These are phyloP conservation scores for Boletus subcaerulescens DNA, from an alignment of 768 basidiomycete genomes.

Conservation along the genomic window DNA sequence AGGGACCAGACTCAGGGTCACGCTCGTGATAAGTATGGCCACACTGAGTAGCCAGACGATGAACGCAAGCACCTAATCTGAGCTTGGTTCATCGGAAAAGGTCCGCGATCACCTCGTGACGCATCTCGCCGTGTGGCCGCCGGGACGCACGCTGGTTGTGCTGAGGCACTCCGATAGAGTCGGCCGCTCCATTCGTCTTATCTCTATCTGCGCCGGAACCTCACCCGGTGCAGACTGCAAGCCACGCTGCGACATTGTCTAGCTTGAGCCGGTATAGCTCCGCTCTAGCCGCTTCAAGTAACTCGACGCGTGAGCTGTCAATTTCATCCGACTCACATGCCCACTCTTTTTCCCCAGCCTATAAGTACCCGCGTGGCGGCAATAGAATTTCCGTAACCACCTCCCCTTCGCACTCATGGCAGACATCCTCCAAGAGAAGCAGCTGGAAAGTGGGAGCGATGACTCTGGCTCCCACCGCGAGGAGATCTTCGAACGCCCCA, in stretches of 20 bases:
- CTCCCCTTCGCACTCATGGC: slow-evolving; percentile 10
- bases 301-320: neutral
- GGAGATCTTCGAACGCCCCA: slow-evolving; percentile 45
- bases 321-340: slow-evolving; percentile 19
- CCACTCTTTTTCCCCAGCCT: neutral
- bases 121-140: neutral
- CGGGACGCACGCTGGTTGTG: too few relatives aligned
- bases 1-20: too few relatives aligned
- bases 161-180: too few relatives aligned
- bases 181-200: too few relatives aligned
- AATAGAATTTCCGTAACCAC: neutral
- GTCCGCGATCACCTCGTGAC: neutral
- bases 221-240: too few relatives aligned
- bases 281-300: neutral
- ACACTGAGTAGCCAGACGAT: too few relatives aligned
- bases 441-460: slow-evolving; percentile 26
- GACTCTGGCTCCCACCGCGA: slow-evolving; percentile 26
- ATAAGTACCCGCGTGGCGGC: slow-evolving; percentile 14
- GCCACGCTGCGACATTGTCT: too few relatives aligned
- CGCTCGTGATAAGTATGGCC: too few relatives aligned
- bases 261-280: too few relatives aligned
- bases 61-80: neutral
- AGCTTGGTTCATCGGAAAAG: neutral
- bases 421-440: slow-evolving; percentile 17
- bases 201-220: too few relatives aligned